Evolutionary conservation across 73 alveolate species (phyloP).

Genomic region (Paramecium sonneborni): DNA sequence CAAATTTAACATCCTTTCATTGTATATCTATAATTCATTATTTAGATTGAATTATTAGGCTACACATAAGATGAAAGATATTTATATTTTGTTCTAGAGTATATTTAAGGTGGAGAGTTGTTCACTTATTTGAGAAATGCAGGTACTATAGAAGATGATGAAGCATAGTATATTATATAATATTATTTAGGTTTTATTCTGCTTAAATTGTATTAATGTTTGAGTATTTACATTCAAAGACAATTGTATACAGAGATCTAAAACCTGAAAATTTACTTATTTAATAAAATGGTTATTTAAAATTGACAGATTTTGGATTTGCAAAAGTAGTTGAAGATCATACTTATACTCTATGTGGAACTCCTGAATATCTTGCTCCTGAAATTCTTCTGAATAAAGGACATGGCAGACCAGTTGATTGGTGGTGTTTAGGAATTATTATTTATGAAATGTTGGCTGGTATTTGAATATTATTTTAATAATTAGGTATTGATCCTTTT

Average conservation of each 20-base stretch:
- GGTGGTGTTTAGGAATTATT: slow-evolving; percentile 95
- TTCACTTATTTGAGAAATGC: slow-evolving; percentile 85
- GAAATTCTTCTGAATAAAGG: slow-evolving; percentile 81
- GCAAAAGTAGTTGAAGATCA: slow-evolving; percentile 78
- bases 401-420: slow-evolving; percentile 86
- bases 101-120: slow-evolving; percentile 98
- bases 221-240: slow-evolving; percentile 72
- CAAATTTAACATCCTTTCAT: slow-evolving; percentile 11
- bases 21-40: neutral
- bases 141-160: slow-evolving; percentile 81
- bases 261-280: slow-evolving; percentile 77
- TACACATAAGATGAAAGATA: slow-evolving; percentile 88
- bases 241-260: slow-evolving; percentile 69
- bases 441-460: slow-evolving; percentile 93
- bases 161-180: slow-evolving; percentile 74
- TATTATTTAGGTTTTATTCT: slow-evolving; percentile 69
- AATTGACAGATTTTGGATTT: slow-evolving; percentile 79
- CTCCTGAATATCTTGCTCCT: slow-evolving; percentile 77
- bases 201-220: slow-evolving; percentile 72
- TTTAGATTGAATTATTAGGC: slow-evolving; percentile 75
- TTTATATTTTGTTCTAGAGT: slow-evolving; percentile 91
- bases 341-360: slow-evolving; percentile 81
- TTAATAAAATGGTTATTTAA: slow-evolving; percentile 68
- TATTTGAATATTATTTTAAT: slow-evolving; percentile 65
- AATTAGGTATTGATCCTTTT: slow-evolving; percentile 88